Base-by-base conservation (phyloP, 805 yeast genomes). In the Geotrichum ghanense region DNA sequence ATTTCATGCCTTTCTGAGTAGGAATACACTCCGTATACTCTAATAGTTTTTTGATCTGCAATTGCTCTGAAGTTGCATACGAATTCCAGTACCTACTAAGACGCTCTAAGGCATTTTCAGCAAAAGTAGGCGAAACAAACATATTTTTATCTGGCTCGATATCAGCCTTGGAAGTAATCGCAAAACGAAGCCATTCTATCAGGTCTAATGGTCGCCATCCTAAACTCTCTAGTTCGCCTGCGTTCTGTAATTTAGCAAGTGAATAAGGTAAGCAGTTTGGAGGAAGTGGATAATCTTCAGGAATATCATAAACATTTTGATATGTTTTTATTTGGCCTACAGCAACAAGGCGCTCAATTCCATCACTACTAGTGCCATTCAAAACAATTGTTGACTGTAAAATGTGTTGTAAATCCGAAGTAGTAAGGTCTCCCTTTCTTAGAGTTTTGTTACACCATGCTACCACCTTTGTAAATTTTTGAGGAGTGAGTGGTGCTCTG, bases 1-100 rank as follows among this genome's bases (percentile, higher is more conserved):
- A 25, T 45, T 56, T 56, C 61, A 64, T 59, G 1, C 71, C 71
- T 14, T 53, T 51, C 26, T 63, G 63, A 1, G 71, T 67, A 0
- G 71, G 68, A 22, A 67, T 57, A 41, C 68, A 63, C 3, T 56
- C 50, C 7, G 52, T 46, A 3, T 43, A 22, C 5, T 42, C 17
- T 25, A 66, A 43, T 23, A 44, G 22, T 4, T 48, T 26, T 3
- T 22, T 35, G 3, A 63, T 22, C 1, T 24, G 43, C 5, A 26
- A 26, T 21, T 53, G 43, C 12, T 45, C 46, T 0, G 44, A 31
- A 3, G 44, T 22, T 6, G 45, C 25, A 12, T 57, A 41, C 3
- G 53, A 43, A 2, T 34, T 34, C 68, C 70, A 64, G 2, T 48
- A 35, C n/a, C 49, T 34, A 22, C 56, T 44, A 3, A 62, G 25